Evolutionary conservation across 75 land plant species (phyloP), one percentile per base, ranked within the genome.

Genomic region (Picea sitchensis): DNA sequence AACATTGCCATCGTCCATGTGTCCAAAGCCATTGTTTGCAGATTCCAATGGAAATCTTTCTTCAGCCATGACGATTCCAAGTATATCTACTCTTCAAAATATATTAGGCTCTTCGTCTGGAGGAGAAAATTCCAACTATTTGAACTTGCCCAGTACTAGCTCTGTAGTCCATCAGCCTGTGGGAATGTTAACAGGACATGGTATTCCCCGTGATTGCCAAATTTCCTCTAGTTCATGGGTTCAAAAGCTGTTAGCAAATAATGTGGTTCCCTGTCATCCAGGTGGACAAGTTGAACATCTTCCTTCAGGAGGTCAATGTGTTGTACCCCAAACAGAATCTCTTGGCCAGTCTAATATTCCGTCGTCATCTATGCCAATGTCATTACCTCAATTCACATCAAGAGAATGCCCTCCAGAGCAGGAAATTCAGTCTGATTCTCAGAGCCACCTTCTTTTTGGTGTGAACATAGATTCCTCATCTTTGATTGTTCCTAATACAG

Each of bases 351-450:
- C 84, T 1, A 82, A 80, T 58, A 75, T 86, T 47, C 34, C 76
- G 14, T 12, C 76, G 23, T 64, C 86, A 58, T 83, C 81, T 32
- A 72, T 63, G 78, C 13, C 88, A 59, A 61, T 84, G 59, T 77
- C 88, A 2, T 79, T 89, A 77, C 82, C 86, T 13, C 85, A 86
- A 21, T 83, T 88, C 75, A 84, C 92, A 81, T 88, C 82, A 57
- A 86, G 90, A 74, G 92, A 92, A 34, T 79, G 81, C 76, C 57
- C 84, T 15, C 59, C 85, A 6, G 90, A 92, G 77, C 92, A 87
- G 67, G 88, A 86, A 54, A 64, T 78, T 32, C 64, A 82, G 14
- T 82, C 85, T 78, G 83, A 83, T 58, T 30, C 15, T 85, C 87
- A 63, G 26, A 87, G 73, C 47, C 81, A 88, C 83, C 82, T 84